Base-by-base conservation (phyloP, 2,329 filamentous ascomycete genomes). In the Hypoxylon sp. region DNA sequence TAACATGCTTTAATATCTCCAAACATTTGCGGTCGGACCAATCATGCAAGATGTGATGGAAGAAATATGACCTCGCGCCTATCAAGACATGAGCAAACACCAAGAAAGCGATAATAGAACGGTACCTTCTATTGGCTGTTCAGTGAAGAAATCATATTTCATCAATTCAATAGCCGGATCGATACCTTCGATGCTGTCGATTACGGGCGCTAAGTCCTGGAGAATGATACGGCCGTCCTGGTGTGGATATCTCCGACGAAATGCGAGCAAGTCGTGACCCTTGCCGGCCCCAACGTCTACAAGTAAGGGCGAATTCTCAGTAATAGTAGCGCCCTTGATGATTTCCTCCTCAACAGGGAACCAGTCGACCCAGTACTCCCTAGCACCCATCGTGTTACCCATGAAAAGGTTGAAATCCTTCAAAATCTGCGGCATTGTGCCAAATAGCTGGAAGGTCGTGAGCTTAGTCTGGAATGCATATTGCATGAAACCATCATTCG, bases 11-110 rank as follows among this genome's bases (percentile, higher is more conserved):
- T 1, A 83, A 72, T 4, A 83, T 78, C 10, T 76, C 59, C 14
- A 75, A 56, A 10, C 75, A 79, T 50, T 78, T 76, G 3, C 73
- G 57, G 29, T 82, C 79, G 6, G 77, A 74, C 75, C 78, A 81
- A 65, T 82, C 78, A 50, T 82, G 80, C 3, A 81, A 60, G 14
- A 81, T 76, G 3, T 78, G 75, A 37, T 78, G 77, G 31, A 72
- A 75, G 37, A 72, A 76, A 50, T 77, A 76, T 2, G 73, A 64
- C 9, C 75, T 73, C 0, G 80, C 79, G 10, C 77, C 79, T 76
- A 55, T 13, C 24, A 5, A 29, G 14, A 35, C 2, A n/a, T 55
- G 11, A 61, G 31, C 11, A 44, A 9, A n/a, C 11, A 9, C 3
- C 29, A 24, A 6, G n/a, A 33, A 22, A n/a, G 14, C 5, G 17